phyloP scores from a whole-genome alignment of 805 yeast genomes.

The Hanseniaspora singularis region DNA sequence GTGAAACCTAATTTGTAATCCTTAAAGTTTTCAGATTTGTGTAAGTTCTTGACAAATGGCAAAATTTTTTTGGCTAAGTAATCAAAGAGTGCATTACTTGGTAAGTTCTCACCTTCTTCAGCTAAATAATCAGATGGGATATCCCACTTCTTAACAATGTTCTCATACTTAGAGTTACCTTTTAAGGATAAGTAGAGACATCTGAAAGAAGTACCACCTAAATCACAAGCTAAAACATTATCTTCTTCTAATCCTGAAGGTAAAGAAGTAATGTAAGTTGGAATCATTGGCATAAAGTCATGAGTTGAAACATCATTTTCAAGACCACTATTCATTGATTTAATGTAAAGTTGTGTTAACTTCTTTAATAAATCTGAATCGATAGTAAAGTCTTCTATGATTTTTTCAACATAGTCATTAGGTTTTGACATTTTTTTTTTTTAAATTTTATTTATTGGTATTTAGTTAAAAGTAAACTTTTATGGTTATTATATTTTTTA shows the following conservation, averaged over 20 bases:
- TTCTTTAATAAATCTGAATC: conserved; percentile 23
- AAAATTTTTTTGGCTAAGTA: conserved; percentile 63
- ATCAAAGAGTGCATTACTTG: conserved; percentile 44
- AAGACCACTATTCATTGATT: conserved; percentile 52
- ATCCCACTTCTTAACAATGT: conserved; percentile 64
- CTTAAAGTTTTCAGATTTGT: conserved; percentile 23
- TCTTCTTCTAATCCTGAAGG: conserved; percentile 85
- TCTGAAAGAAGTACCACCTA: conserved; percentile 93
- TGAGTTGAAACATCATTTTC: conserved; percentile 31
- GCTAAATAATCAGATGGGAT: conserved; percentile 69
- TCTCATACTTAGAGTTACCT: conserved; percentile 67
- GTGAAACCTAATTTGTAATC: conserved; percentile 77
- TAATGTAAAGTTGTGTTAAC: conserved; percentile 40
- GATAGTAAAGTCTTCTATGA: conserved; percentile 24
- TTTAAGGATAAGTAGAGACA: conserved; percentile 74
- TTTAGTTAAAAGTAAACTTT: background rate
- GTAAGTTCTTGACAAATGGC: conserved; percentile 39
- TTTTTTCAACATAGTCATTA: conserved; percentile 22
- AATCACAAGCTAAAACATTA: conserved; percentile 74
- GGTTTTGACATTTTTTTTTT: conserved; percentile 20
- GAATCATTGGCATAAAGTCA: conserved; percentile 73
- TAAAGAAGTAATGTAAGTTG: conserved; percentile 71
- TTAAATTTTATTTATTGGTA: background rate
- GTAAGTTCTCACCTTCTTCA: conserved; percentile 40
- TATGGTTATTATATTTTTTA: no score